Evolutionary conservation across 257 asterid species (phyloP), one percentile per base, ranked within the genome.

Genomic region (Solanum chaucha): DNA sequence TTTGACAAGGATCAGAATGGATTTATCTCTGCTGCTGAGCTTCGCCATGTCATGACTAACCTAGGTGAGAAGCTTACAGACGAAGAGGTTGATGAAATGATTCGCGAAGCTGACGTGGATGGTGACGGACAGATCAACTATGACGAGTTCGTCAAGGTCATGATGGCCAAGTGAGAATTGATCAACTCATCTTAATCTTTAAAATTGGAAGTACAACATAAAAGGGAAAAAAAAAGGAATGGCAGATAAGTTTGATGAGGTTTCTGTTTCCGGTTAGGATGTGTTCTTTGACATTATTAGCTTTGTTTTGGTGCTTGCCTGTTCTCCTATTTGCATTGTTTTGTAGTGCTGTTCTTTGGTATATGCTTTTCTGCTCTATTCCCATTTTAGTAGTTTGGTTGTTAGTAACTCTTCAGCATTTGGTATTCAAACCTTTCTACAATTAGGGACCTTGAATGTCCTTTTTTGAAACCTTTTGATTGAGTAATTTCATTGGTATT

Each of bases 161-260:
- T 80, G 85, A 80, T 80, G 85, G 85, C 85, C 85, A 80, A 80
- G 85, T 80, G 85, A 80, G 85, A 80, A 80, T 80, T 73, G 51
- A 73, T 73, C 82, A 73, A 73, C 82, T 19, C 67, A 80, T 26
- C 85, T 80, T 80, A 26, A 80, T 80, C 85, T 46, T 80, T 80
- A 46, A 77, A 80, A 80, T 10, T 80, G 34, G 34, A 80, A 80
- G 67, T 80, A 44, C 40, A 26, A 80, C 85, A 17, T 15, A 80
- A 80, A 38, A n/a, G 59, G 44, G 0, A 38, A n/a, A 11, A 11
- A 34, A 34, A 34, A 72, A 44, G 13, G 38, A 14, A 78, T 10
- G 41, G 41, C 67, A 22, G 85, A 80, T 80, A 80, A 80, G 85
- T 80, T 48, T 80, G 67, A 80, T 46, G 67, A 80, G 40, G 41